These are phyloP conservation scores for Yarrowia porcina DNA, from an alignment of 805 yeast species.

Conservation along the genomic window DNA sequence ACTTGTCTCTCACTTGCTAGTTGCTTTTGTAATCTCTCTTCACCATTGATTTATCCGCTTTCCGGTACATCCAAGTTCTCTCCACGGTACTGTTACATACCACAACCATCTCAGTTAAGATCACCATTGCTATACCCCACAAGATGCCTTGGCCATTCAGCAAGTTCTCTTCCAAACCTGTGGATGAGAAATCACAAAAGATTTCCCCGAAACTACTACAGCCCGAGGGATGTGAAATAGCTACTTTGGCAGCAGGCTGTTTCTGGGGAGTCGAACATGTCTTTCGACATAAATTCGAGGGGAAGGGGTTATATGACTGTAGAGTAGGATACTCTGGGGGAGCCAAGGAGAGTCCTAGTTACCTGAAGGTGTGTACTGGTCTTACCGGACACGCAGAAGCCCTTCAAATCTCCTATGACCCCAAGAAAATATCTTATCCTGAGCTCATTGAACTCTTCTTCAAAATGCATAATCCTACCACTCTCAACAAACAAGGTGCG, in stretches of 20 bases:
- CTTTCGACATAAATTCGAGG: slow-evolving; percentile 62
- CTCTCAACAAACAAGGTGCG: slow-evolving; percentile 76
- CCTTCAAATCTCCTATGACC: slow-evolving; percentile 74
- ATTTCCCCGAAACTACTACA: slow-evolving; percentile 35
- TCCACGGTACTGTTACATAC: no score
- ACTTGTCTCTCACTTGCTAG: background rate
- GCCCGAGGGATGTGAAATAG: slow-evolving; percentile 50
- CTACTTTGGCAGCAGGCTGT: slow-evolving; percentile 61
- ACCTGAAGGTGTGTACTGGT: slow-evolving; percentile 72
- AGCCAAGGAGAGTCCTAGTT: slow-evolving; percentile 49
- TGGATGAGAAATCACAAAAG: background rate
- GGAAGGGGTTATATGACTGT: slow-evolving; percentile 64
- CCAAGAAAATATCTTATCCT: slow-evolving; percentile 51
- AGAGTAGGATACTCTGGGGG: slow-evolving; percentile 95
- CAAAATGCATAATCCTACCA: slow-evolving; percentile 92
- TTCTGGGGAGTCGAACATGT: slow-evolving; percentile 68
- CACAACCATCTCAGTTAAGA: no score
- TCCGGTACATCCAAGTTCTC: no score
- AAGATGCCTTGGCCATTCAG: background rate
- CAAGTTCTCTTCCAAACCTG: background rate
- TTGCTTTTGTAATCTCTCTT: background rate
- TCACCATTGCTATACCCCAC: background rate
- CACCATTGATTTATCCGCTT: background rate
- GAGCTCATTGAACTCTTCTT: slow-evolving; percentile 80
- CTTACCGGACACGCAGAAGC: slow-evolving; percentile 78